Evolutionary conservation across 495 filamentous ascomycete genomes (phyloP).

Genomic region (Podospora didyma): DNA sequence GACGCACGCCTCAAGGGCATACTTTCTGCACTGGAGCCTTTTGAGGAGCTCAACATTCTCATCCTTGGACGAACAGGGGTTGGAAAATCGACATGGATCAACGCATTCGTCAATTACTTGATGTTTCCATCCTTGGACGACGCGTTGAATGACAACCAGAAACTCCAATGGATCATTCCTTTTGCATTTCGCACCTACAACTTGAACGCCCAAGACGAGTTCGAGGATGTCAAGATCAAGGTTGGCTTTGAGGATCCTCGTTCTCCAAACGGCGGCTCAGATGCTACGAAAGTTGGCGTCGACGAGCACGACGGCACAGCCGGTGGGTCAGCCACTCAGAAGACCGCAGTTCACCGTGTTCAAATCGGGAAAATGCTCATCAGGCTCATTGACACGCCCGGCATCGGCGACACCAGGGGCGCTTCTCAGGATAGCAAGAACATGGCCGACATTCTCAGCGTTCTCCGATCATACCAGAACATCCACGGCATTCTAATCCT

Average conservation of each 20-base stretch:
- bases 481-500: slow-evolving; percentile 45
- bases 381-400: slow-evolving; percentile 33
- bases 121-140: slow-evolving; percentile 31
- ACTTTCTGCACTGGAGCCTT: neutral
- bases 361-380: no score
- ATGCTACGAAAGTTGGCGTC: no score
- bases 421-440: slow-evolving; percentile 34
- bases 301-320: neutral
- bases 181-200: slow-evolving; percentile 34
- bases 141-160: slow-evolving; percentile 15
- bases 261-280: no score
- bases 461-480: slow-evolving; percentile 29
- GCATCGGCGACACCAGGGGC: slow-evolving; percentile 42
- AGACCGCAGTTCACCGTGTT: no score
- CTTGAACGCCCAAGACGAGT: slow-evolving; percentile 16
- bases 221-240: slow-evolving; percentile 24
- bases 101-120: slow-evolving; percentile 44
- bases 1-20: neutral
- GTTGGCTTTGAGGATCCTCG: slow-evolving; percentile 27
- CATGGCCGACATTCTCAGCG: slow-evolving; percentile 38
- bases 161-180: slow-evolving; percentile 34
- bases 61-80: slow-evolving; percentile 44
- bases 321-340: no score
- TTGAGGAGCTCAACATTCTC: slow-evolving; percentile 37
- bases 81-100: slow-evolving; percentile 45